Base-by-base conservation (phyloP, 2,329 filamentous ascomycete species). In the Xylariaceae sp. region DNA sequence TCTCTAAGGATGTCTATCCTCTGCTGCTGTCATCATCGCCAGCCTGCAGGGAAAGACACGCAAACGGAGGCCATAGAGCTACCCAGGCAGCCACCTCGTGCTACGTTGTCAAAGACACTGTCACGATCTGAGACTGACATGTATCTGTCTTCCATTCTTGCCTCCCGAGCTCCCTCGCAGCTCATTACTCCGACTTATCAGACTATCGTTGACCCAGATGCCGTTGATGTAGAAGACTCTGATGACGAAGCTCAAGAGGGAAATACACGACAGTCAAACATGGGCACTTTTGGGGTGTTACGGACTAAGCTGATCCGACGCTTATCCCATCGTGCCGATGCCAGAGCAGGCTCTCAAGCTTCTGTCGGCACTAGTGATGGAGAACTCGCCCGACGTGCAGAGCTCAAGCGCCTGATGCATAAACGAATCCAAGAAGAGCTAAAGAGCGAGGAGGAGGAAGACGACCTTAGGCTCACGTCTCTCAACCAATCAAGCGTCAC, bases 341-440 rank as follows among this genome's bases (percentile, higher is more conserved):
- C 68, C 1, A 77, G 74, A 51, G 69, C 75, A 35, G 73, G 73
- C 41, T 76, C 77, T 2, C 75, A 72, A 39, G 72, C 73, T 3
- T 76, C 76, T 13, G 70, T 77, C 37, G 77, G 78, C 10, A 76
- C 74, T 53, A 82, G 77, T 51, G 74, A 82, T 23, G 81, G 83
- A 61, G 80, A 83, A 63, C 66, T 82, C 49, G 78, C 81, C 55
- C 76, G 82, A 34, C 76, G 82, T 64, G 82, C 81, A 34, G 82
- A 85, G 64, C 69, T 86, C 56, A 81, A 77, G 64, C 76, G 82
- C 17, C 72, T 85, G 7, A 79, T 82, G 69, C 78, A 80, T 53
- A 80, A 78, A 64, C 77, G 82, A 61, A 85, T 85, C n/a, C 80
- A 81, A 61, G 78, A 83, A 49, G 83, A 85, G 64, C 73, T 86